Conservation (phyloP, 331 rosid genomes). For the Phaseolus coccineus region DNA sequence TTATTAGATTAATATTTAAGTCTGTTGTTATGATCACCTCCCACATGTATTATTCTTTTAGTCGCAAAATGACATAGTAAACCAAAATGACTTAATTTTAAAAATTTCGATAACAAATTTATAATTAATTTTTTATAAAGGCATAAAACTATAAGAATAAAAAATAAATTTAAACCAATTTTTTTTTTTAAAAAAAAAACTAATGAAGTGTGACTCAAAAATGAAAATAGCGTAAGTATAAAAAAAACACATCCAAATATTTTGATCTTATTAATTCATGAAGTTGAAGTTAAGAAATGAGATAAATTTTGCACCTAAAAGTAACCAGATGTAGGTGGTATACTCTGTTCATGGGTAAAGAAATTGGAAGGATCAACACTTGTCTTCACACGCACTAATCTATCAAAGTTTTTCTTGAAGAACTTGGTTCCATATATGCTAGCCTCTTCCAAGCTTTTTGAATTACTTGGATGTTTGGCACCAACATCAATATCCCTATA, state of each 20-base stretch:
- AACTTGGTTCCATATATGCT: slow-evolving; percentile 49
- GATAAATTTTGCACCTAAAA: background rate
- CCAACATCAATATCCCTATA: slow-evolving; percentile 70
- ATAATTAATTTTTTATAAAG: no score
- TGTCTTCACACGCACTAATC: slow-evolving; percentile 51
- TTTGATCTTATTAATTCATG: background rate
- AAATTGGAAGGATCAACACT: slow-evolving; percentile 58
- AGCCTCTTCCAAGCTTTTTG: slow-evolving; percentile 3
- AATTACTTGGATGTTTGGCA: slow-evolving; percentile 45
- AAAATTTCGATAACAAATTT: no score
- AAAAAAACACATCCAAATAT: no score
- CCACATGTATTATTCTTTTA: no score
- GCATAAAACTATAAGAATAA: no score
- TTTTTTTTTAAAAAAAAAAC: no score
- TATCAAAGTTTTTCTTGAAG: slow-evolving; percentile 52
- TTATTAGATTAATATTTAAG: no score
- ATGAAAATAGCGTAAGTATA: background rate
- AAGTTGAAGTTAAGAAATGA: background rate
- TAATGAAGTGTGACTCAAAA: no score
- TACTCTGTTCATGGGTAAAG: slow-evolving; percentile 65
- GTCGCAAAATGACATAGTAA: no score
- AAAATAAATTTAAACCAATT: no score
- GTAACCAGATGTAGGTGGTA: slow-evolving; percentile 32
- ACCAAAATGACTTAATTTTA: no score
- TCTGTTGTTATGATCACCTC: no score